Base-by-base conservation (phyloP, 176 grass and related monocot species). In the Dactylis glomerata region DNA sequence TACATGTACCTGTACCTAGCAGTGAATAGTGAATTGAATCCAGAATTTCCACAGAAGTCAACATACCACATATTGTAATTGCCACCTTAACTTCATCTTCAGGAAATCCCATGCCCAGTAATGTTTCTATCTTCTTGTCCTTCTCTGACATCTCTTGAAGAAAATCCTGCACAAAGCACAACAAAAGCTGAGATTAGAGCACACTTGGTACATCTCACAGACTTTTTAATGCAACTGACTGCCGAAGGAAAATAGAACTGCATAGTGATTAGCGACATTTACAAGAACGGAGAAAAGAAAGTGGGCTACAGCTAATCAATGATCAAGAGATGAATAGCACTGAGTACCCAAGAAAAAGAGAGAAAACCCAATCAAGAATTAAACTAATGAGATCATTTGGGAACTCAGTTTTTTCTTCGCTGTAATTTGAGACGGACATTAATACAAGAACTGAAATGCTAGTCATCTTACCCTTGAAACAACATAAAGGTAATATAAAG, bases 11-110 rank as follows among this genome's bases (percentile, higher is more conserved):
- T 44, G 42, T 44, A 44, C 42, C 42, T 44, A 44, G 10, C 42
- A 44, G 42, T 44, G 42, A 44, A 44, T 44, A 44, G 10, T 44
- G 42, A 44, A 44, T 12, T 12, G 10, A 44, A 44, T 44, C 42
- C 42, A 44, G 42, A 44, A 44, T 11, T 44, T 44, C 42, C 42
- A 12, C 42, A 44, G 9, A 44, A 44, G 42, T 40, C 37, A n/a
- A n/a, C n/a, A 40, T 87, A 98, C 95, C 95, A 5, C 95, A 98
- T 95, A 90, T 98, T n/a, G 72, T 24, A 46, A 98, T 79, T 34
- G 95, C 91, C 80, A 84, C 20, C 37, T 68, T 68, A 20, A 19
- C 65, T n/a, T 68, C 65, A 38, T 37, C 33, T 68, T 68, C 33
- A 36, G 76, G 62, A 87, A 92, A 98, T n/a, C 95, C 95, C 92